phyloP scores from a whole-genome alignment of 768 basidiomycete genomes.

The Auriscalpium vulgare region DNA sequence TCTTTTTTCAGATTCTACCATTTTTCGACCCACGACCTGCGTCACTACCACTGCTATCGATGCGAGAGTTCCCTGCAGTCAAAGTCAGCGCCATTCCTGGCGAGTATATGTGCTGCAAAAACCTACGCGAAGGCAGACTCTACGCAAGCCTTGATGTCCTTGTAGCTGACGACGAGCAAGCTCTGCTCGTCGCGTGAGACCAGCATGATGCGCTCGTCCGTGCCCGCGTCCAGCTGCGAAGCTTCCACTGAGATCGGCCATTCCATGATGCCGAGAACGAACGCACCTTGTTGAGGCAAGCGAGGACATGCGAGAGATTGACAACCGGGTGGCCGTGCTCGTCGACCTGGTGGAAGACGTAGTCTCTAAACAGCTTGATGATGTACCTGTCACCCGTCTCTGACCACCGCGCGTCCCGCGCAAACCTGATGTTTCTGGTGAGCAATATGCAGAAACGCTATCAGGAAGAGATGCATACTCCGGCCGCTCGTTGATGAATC shows the following conservation, averaged over 20 bases:
- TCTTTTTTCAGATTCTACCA: slow-evolving; percentile 17
- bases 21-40: slow-evolving; percentile 4
- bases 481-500: slow-evolving; percentile 98
- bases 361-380: slow-evolving; percentile 96
- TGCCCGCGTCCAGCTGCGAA: slow-evolving; percentile 81
- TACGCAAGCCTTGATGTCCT: slow-evolving; percentile 81
- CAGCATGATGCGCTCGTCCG: slow-evolving; percentile 92
- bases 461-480: slow-evolving; percentile 54
- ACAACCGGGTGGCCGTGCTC: slow-evolving; percentile 84
- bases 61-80: slow-evolving; percentile 12
- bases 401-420: slow-evolving; percentile 94
- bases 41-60: neutral
- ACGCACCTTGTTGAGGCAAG: slow-evolving; percentile 85
- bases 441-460: neutral
- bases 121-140: slow-evolving; percentile 78
- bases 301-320: slow-evolving; percentile 84
- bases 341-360: slow-evolving; percentile 96
- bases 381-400: slow-evolving; percentile 98
- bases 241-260: neutral
- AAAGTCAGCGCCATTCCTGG: neutral
- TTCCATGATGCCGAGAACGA: neutral
- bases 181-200: slow-evolving; percentile 93
- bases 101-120: neutral
- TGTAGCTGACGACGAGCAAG: slow-evolving; percentile 89
- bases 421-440: slow-evolving; percentile 48